A percentile compares a stretch with the other conserved stretches of the same genome.
These are phyloP conservation scores for Aegilops speltoides DNA, from an alignment of 176 grass and related monocot genomes.

Conservation along the genomic window DNA sequence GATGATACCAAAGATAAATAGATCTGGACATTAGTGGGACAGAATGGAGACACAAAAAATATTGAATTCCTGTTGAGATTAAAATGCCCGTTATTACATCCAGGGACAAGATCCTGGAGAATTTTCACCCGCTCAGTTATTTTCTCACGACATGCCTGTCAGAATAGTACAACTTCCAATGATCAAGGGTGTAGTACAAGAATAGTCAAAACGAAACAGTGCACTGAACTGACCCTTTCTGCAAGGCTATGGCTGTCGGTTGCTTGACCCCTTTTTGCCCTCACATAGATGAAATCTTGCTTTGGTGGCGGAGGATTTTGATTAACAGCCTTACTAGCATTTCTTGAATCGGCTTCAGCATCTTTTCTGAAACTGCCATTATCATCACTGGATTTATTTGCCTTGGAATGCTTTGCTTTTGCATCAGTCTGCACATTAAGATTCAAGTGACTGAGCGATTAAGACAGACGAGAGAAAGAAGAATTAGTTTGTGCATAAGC, in stretches of 20 bases:
- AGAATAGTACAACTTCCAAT: slow-evolving; percentile 28
- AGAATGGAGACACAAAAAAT: background rate
- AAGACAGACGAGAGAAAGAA: slow-evolving; percentile 3
- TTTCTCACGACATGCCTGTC: slow-evolving; percentile 82
- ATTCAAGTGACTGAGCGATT: slow-evolving; percentile 4
- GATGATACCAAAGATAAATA: background rate
- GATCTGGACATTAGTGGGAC: background rate
- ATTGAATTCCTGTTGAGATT: background rate
- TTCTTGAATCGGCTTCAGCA: slow-evolving; percentile 56
- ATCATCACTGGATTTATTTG: slow-evolving; percentile 52
- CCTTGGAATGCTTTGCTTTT: slow-evolving; percentile 55
- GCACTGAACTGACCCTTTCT: slow-evolving; percentile 71
- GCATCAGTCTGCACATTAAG: slow-evolving; percentile 44
- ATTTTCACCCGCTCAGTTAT: slow-evolving; percentile 93
- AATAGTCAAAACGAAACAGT: background rate
- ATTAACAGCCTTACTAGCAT: slow-evolving; percentile 46
- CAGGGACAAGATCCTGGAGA: slow-evolving; percentile 92
- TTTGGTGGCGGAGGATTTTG: slow-evolving; percentile 64
- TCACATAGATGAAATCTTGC: slow-evolving; percentile 94
- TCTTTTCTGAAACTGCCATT: slow-evolving; percentile 57
- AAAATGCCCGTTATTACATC: slow-evolving; percentile 83
- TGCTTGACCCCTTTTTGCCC: slow-evolving; percentile 90
- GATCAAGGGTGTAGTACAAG: background rate
- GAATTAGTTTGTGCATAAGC: background rate
- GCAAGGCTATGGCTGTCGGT: slow-evolving; percentile 96